These are phyloP conservation scores for Rhododendron griersonianum DNA, from an alignment of 148 eudicot species.

Conservation along the genomic window DNA sequence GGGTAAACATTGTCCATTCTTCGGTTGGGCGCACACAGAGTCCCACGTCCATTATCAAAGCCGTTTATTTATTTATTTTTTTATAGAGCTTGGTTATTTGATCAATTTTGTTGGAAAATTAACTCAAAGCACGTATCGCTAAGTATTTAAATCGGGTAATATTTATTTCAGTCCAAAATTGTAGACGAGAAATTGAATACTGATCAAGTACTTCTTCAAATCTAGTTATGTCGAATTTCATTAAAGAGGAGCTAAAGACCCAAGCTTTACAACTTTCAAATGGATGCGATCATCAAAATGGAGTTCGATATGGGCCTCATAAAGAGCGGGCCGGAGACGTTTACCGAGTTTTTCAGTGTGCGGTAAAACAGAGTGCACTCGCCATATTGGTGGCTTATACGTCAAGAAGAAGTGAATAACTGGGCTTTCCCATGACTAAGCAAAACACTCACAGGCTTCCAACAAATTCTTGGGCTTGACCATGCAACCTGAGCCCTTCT, in stretches of 20 bases:
- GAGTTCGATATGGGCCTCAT: too few species aligned
- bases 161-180: too few species aligned
- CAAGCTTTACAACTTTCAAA: neutral
- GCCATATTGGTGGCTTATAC: neutral
- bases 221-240: neutral
- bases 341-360: too few species aligned
- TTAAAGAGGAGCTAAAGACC: too few species aligned
- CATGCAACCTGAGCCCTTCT: neutral
- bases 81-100: neutral
- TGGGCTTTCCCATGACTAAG: neutral
- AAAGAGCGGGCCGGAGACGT: too few species aligned
- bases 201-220: too few species aligned
- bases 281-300: neutral
- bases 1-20: neutral
- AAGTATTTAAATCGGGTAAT: neutral
- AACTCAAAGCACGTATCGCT: neutral
- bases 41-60: too few species aligned
- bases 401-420: neutral
- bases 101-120: neutral
- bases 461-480: neutral
- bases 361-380: too few species aligned
- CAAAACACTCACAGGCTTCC: neutral
- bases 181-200: neutral
- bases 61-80: too few species aligned
- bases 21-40: neutral